These are phyloP conservation scores for Russula foetens DNA, from an alignment of 768 basidiomycete genomes.

Conservation along the genomic window DNA sequence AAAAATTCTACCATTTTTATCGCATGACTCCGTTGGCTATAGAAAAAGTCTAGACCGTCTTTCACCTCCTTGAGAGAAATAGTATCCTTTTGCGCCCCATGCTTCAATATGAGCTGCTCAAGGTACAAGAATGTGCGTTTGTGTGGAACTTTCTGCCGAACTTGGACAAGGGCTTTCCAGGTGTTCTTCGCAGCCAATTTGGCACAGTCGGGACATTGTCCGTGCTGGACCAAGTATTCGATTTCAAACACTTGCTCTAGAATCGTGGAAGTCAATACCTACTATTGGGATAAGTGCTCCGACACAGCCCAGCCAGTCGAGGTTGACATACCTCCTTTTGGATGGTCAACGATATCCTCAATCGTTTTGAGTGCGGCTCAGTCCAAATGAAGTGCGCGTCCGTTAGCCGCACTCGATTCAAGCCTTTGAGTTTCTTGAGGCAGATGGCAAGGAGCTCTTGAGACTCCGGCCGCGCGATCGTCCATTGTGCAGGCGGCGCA, in stretches of 20 bases:
- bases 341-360: slow-evolving; percentile 90
- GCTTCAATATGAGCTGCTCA: slow-evolving; percentile 94
- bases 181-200: slow-evolving; percentile 97
- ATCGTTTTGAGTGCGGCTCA: slow-evolving; percentile 91
- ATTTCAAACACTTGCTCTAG: slow-evolving; percentile 97
- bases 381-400: slow-evolving; percentile 99
- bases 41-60: slow-evolving; percentile 97
- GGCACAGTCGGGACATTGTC: slow-evolving; percentile 92
- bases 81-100: slow-evolving; percentile 94
- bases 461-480: slow-evolving; percentile 79
- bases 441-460: slow-evolving; percentile 91
- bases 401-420: slow-evolving; percentile 91
- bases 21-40: slow-evolving; percentile 82
- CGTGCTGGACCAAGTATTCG: slow-evolving; percentile 89
- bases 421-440: slow-evolving; percentile 88
- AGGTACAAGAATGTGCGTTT: slow-evolving; percentile 97
- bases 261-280: slow-evolving; percentile 92
- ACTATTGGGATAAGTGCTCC: background rate
- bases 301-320: background rate
- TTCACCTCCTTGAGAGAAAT: slow-evolving; percentile 86
- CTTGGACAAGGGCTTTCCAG: slow-evolving; percentile 96
- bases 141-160: slow-evolving; percentile 97
- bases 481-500: slow-evolving; percentile 84
- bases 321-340: slow-evolving; percentile 81
- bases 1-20: slow-evolving; percentile 97